Evolutionary conservation across 2,329 filamentous ascomycete species (phyloP).

Genomic region (Epichloe typhina): DNA sequence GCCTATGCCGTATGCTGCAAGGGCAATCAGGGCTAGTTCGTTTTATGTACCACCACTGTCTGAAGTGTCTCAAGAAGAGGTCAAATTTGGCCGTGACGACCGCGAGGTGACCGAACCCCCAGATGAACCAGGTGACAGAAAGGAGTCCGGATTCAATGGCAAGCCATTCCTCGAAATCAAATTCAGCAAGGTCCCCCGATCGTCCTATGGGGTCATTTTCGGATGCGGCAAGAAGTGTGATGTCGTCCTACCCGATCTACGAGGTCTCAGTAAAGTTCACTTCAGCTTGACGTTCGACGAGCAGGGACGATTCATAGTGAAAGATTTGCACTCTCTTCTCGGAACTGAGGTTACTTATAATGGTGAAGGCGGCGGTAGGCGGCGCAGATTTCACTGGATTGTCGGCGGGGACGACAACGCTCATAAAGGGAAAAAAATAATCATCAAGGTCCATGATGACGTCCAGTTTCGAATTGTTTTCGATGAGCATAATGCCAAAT

Average conservation of each 20-base stretch:
- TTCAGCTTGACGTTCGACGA: constrained; percentile 13
- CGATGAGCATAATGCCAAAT: constrained; percentile 3
- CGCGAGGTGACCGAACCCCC: constrained; percentile 3
- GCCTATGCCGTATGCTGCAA: background rate
- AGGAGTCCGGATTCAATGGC: background rate
- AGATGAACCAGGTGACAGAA: background rate
- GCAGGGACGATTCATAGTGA: constrained; percentile 7
- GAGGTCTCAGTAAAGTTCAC: constrained; percentile 6
- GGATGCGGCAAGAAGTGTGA: constrained; percentile 8
- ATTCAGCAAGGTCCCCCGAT: constrained; percentile 8
- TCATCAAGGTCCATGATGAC: constrained; percentile 1
- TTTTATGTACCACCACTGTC: background rate
- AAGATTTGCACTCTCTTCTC: constrained; percentile 9
- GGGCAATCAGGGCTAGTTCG: background rate
- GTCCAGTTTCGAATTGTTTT: constrained; percentile 7
- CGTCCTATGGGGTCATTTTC: constrained; percentile 8
- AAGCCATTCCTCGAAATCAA: constrained; percentile 5
- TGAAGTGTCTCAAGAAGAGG: background rate
- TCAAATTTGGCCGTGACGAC: constrained; percentile 1
- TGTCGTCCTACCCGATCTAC: constrained; percentile 6
- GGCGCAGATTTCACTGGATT: constrained; percentile 13
- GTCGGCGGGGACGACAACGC: constrained; percentile 8
- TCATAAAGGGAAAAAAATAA: constrained; percentile 1
- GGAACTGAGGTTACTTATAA: constrained; percentile 15
- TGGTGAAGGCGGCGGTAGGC: constrained; percentile 6